Conservation (phyloP, 495 filamentous ascomycete genomes). For the Penicillium bovifimosum region DNA sequence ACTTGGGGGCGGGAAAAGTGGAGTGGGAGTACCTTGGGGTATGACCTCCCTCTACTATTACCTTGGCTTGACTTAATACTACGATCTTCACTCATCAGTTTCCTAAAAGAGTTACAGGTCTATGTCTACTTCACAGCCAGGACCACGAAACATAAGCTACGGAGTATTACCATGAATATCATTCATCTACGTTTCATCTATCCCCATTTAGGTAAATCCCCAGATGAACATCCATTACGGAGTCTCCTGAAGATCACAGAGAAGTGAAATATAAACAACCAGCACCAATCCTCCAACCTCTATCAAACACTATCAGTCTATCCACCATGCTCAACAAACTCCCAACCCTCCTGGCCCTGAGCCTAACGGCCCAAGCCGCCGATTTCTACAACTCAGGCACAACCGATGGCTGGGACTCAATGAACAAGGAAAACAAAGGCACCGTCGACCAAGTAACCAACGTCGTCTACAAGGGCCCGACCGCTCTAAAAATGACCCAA, state of each 20-base stretch:
- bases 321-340: neutral
- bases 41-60: too few relatives aligned
- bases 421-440: constrained; percentile 40
- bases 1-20: too few relatives aligned
- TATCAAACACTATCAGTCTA: too few relatives aligned
- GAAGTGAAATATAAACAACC: too few relatives aligned
- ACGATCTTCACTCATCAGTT: neutral
- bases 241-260: too few relatives aligned
- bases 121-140: too few relatives aligned
- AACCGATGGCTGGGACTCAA: constrained; percentile 42
- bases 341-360: neutral
- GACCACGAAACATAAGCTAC: too few relatives aligned
- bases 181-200: neutral
- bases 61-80: too few relatives aligned
- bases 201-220: neutral
- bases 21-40: too few relatives aligned
- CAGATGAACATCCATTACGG: too few relatives aligned
- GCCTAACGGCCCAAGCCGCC: constrained; percentile 13
- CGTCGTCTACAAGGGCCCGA: constrained; percentile 37
- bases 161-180: too few relatives aligned
- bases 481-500: constrained; percentile 50
- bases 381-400: constrained; percentile 48
- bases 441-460: constrained; percentile 45
- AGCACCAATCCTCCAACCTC: too few relatives aligned
- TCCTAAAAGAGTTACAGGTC: neutral